Base-by-base conservation (phyloP, 768 basidiomycete species). In the Suillus discolor region DNA sequence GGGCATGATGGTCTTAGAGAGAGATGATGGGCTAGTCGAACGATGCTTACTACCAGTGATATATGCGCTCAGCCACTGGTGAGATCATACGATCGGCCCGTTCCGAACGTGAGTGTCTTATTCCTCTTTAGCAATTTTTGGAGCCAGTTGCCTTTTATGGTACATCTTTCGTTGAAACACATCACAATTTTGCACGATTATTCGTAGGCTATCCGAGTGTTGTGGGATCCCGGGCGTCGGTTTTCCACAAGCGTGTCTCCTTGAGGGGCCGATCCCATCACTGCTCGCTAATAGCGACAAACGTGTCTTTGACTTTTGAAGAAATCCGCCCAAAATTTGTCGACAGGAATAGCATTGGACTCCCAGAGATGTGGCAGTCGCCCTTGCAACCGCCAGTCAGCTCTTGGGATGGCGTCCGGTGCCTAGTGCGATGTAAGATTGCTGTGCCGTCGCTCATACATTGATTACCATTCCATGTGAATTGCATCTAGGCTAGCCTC, bases 1-100 rank as follows among this genome's bases (percentile, higher is more conserved):
- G 68, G 90, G 83, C 92, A 92, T 93, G 80, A 71, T 85, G 79
- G 78, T 80, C 45, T 71, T 61, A 63, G 67, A 53, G 34, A 39
- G 59, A 34, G 61, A n/a, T 18, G 12, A 6, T 54, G 63, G 41
- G 67, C 3, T 49, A 61, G 13, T 62, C 61, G 12, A 28, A 7
- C 31, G 36, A 41, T 13, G 69, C 57, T 65, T 8, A 65, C 62
- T 62, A 70, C 72, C 66, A 69, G 70, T 66, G 61, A 54, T 64
- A 65, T 64, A 53, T 15, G 51, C 39, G 23, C 47, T 54, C 59
- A 42, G 47, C 59, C 61, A 62, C 39, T n/a, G 57, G 42, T 61
- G 62, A 63, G 62, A 65, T 62, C 57, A 44, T 64, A 65, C 64
- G 39, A 62, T 28, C 62, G 62, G 62, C 20, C 23, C 20, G 25